phyloP scores from a whole-genome alignment of 768 basidiomycete genomes.

The Omphalotus guepiniiformis region DNA sequence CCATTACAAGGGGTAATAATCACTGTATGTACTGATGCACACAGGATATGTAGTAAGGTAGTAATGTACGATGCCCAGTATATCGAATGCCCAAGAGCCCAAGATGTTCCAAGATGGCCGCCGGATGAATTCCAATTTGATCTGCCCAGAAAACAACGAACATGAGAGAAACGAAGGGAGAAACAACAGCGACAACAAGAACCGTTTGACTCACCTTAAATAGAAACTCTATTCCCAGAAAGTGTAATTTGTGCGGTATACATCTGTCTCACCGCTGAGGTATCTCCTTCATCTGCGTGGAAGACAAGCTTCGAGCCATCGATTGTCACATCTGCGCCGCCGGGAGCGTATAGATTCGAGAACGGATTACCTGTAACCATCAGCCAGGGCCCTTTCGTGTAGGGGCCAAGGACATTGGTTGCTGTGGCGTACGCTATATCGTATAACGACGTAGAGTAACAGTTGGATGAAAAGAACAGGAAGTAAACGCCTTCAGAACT shows the following conservation, averaged over 20 bases:
- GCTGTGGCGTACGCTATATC: constrained; percentile 28
- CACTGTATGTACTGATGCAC: too few relatives aligned
- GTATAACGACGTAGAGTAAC: constrained; percentile 21
- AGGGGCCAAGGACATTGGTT: constrained; percentile 23
- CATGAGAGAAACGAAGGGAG: too few relatives aligned
- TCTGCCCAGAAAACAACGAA: too few relatives aligned
- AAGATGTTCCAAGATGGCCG: too few relatives aligned
- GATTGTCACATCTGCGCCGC: constrained; percentile 1
- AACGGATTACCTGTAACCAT: constrained; percentile 3
- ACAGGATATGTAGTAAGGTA: too few relatives aligned
- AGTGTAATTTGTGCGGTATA: constrained; percentile 1
- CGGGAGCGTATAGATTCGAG: constrained; percentile 2
- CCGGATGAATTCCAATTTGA: too few relatives aligned
- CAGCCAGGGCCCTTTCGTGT: constrained; percentile 18
- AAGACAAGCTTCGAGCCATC: constrained; percentile 7
- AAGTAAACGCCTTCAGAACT: constrained; percentile 17
- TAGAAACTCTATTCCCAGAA: constrained; percentile 1
- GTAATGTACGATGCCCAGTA: too few relatives aligned
- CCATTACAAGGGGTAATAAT: too few relatives aligned
- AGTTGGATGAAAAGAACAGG: constrained; percentile 26
- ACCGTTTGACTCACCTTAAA: too few relatives aligned
- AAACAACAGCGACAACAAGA: too few relatives aligned
- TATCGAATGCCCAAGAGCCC: too few relatives aligned
- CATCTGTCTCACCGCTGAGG: not conserved
- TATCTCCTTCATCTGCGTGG: constrained; percentile 2